phyloP scores from a whole-genome alignment of 768 basidiomycete species.

The Cyclocybe aegerita region DNA sequence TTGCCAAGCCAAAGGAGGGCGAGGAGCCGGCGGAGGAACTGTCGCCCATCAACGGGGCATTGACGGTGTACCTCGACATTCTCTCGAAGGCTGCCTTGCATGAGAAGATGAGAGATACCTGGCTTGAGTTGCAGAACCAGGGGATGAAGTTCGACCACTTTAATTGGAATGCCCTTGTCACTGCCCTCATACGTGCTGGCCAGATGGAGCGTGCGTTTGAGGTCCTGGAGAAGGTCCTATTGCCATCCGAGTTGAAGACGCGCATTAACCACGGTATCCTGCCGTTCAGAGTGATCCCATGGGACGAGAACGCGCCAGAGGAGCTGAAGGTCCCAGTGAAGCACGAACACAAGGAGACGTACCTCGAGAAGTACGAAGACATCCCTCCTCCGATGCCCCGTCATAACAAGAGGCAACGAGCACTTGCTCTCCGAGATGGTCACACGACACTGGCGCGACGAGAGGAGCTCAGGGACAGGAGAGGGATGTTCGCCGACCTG shows the following conservation, averaged over 20 bases:
- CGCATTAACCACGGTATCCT: neutral
- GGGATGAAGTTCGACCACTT: slow-evolving; percentile 83
- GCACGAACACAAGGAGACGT: too few relatives aligned
- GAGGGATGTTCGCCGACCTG: slow-evolving; percentile 15
- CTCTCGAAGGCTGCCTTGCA: slow-evolving; percentile 67
- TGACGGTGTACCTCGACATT: slow-evolving; percentile 71
- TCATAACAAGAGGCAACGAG: neutral
- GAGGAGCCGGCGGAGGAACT: neutral
- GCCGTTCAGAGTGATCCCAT: neutral
- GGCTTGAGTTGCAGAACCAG: slow-evolving; percentile 58
- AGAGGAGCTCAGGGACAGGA: slow-evolving; percentile 10
- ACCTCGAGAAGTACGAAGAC: too few relatives aligned
- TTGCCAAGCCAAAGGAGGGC: neutral
- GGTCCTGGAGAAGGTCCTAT: slow-evolving; percentile 73
- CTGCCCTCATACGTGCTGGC: slow-evolving; percentile 77
- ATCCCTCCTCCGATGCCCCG: too few relatives aligned
- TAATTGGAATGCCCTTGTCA: slow-evolving; percentile 88
- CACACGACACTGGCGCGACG: too few relatives aligned
- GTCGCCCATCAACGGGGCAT: neutral
- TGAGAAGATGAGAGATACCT: slow-evolving; percentile 56
- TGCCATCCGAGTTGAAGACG: slow-evolving; percentile 42
- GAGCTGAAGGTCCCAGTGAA: neutral
- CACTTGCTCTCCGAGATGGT: too few relatives aligned
- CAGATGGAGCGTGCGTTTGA: slow-evolving; percentile 83
- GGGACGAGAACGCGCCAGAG: slow-evolving; percentile 3